Base-by-base conservation (phyloP, 2,329 filamentous ascomycete species). In the Magnaporthales sp. region DNA sequence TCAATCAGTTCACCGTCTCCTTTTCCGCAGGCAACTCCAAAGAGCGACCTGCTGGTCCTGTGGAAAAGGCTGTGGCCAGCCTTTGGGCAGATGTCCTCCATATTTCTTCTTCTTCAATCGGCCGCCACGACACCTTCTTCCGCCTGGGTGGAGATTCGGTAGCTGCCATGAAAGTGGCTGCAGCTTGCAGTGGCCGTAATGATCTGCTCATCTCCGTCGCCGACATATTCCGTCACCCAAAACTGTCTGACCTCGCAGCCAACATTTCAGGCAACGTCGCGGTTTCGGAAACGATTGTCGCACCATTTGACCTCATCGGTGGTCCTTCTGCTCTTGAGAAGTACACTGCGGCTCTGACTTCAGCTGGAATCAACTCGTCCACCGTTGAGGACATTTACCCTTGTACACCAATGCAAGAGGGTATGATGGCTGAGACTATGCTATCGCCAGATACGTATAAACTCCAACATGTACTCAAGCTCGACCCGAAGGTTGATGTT, bases 81-180 rank as follows among this genome's bases (percentile, higher is more conserved):
- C 10, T 63, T 27, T 63, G 61, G 61, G 61, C 61, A 13, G 31
- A 63, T 15, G 26, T 63, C 4, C 61, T 63, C 3, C 29, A 63
- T 22, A 7, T 63, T 3, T 19, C 61, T 9, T 4, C 30, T 11
- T 22, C 61, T 7, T 24, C 27, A 2, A 0, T 71, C 38, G 64
- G 68, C 30, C 31, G 29, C 10, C 11, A 66, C 7, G 71, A 73
- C 56, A 71, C 68, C 67, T 76, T 76, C 66, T 71, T 77, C 64
- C 66, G 67, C 5, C 62, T 75, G 3, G 75, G 75, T 0, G 75
- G 75, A 3, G 71, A 76, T 64, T 77, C 75, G 0, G 68, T 75
- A 22, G 61, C 62, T 2, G 73, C 74, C 4, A 74, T 74, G 67
- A 66, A 65, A 6, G 58, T 74, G 2, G 70, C 71, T 2, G 66